Evolutionary conservation across 768 basidiomycete genomes (phyloP).

Genomic region (Hemileccinum rubropunctum): DNA sequence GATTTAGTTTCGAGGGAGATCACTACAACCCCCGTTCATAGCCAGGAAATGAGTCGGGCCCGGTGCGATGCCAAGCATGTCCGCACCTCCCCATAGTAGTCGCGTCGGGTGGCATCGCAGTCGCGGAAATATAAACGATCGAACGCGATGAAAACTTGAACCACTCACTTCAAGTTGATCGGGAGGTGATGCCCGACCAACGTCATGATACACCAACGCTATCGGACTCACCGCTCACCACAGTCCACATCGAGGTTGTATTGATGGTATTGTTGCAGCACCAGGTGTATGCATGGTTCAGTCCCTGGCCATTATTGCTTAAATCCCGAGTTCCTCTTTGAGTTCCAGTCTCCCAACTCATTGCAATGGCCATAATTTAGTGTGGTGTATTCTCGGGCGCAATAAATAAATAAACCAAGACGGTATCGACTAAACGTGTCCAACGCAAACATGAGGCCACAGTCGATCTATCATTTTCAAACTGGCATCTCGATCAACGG

Average conservation of each 20-base stretch:
- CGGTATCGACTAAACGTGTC: neutral
- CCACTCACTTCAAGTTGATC: neutral
- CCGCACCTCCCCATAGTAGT: conserved; percentile 3
- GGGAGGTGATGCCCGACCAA: conserved; percentile 3
- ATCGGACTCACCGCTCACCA: neutral
- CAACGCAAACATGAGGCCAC: neutral
- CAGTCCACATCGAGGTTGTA: neutral
- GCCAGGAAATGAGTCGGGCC: conserved; percentile 18
- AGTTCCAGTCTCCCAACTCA: neutral
- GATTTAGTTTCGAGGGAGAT: conserved; percentile 1
- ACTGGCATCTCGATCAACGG: neutral
- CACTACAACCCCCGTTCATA: neutral
- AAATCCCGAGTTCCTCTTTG: neutral
- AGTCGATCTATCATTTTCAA: neutral
- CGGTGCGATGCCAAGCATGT: conserved; percentile 8
- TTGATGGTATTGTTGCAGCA: neutral
- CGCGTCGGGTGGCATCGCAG: conserved; percentile 7
- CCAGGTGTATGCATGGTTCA: neutral
- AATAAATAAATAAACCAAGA: neutral
- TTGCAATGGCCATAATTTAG: neutral
- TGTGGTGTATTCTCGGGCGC: neutral
- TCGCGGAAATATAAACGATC: conserved; percentile 6
- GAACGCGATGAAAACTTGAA: neutral
- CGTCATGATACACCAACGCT: neutral
- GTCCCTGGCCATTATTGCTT: neutral